phyloP scores from a whole-genome alignment of 2,329 filamentous ascomycete species.

The Zalaria sp. region DNA sequence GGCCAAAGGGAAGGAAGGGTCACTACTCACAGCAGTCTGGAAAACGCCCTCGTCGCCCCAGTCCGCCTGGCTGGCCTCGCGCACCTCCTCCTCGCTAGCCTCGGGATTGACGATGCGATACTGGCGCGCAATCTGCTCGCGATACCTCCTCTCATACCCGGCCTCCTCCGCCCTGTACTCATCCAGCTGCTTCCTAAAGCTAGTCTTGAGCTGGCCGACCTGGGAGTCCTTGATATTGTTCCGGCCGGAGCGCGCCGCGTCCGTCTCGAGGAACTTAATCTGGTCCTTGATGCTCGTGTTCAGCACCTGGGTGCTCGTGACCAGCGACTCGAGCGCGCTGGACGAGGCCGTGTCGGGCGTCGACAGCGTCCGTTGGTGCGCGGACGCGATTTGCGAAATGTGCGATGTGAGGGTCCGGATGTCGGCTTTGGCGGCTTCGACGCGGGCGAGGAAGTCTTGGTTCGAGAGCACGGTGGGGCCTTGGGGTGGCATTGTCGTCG shows the following conservation, averaged over 20 bases:
- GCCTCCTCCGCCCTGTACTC: slow-evolving; percentile 59
- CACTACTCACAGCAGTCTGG: slow-evolving; percentile 56
- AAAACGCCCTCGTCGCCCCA: slow-evolving; percentile 72
- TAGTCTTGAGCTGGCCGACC: slow-evolving; percentile 53
- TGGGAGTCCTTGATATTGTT: slow-evolving; percentile 57
- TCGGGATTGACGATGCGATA: slow-evolving; percentile 72
- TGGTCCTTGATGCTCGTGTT: slow-evolving; percentile 67
- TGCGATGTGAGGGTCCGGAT: slow-evolving; percentile 53
- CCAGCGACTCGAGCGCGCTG: slow-evolving; percentile 49
- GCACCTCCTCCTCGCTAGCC: slow-evolving; percentile 59
- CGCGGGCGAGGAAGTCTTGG: slow-evolving; percentile 43
- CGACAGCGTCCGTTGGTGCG: slow-evolving; percentile 59
- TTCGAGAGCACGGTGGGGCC: slow-evolving; percentile 38
- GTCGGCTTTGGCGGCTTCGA: slow-evolving; percentile 51
- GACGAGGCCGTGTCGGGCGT: slow-evolving; percentile 43
- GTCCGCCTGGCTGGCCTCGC: slow-evolving; percentile 53
- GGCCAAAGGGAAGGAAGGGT: not conserved
- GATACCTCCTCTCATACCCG: slow-evolving; percentile 55
- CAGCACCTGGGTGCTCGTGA: slow-evolving; percentile 55
- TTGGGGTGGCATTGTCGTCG: slow-evolving; percentile 19
- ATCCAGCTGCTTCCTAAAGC: slow-evolving; percentile 58
- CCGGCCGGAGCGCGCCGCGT: slow-evolving; percentile 48
- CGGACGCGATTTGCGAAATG: slow-evolving; percentile 51
- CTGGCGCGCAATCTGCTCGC: slow-evolving; percentile 66
- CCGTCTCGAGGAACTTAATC: slow-evolving; percentile 61